Evolutionary conservation across 2,329 filamentous ascomycete species (phyloP).

Genomic region (Phialophora macrospora): DNA sequence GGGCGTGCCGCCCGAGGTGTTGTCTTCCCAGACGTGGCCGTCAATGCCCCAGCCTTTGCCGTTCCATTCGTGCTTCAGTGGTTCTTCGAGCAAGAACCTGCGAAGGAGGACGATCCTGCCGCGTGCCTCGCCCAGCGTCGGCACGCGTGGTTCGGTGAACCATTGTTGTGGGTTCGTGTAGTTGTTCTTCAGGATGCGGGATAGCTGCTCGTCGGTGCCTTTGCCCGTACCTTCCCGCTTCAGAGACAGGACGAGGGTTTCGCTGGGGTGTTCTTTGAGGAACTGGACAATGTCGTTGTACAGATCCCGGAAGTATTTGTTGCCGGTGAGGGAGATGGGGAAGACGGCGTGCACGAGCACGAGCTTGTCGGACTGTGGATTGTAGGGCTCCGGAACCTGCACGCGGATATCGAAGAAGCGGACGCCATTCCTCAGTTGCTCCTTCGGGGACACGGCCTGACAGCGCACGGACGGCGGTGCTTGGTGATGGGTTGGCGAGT

Average conservation of each 20-base stretch:
- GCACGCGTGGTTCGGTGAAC: slow-evolving; percentile 79
- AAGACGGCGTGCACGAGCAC: slow-evolving; percentile 89
- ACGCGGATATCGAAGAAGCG: slow-evolving; percentile 94
- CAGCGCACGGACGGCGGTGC: slow-evolving; percentile 92
- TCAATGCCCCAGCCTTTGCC: slow-evolving; percentile 63
- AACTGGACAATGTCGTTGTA: slow-evolving; percentile 74
- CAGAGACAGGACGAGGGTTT: slow-evolving; percentile 82
- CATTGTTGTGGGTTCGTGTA: slow-evolving; percentile 71
- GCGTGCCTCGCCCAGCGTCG: slow-evolving; percentile 75
- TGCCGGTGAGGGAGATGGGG: slow-evolving; percentile 80
- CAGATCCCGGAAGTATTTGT: slow-evolving; percentile 76
- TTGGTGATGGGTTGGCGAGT: slow-evolving; percentile 81
- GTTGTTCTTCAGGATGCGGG: slow-evolving; percentile 71
- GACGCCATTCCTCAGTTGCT: slow-evolving; percentile 86
- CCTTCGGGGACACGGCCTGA: slow-evolving; percentile 75
- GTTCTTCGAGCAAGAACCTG: slow-evolving; percentile 70
- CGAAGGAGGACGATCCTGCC: slow-evolving; percentile 84
- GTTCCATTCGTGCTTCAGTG: slow-evolving; percentile 51
- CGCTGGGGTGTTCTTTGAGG: slow-evolving; percentile 74
- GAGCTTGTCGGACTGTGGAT: slow-evolving; percentile 67
- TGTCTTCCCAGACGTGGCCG: slow-evolving; percentile 78
- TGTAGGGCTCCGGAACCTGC: slow-evolving; percentile 63
- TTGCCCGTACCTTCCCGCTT: slow-evolving; percentile 89
- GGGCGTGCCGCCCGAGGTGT: slow-evolving; percentile 62
- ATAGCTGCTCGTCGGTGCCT: slow-evolving; percentile 78